Evolutionary conservation across 1,284 basidiomycete genomes (phyloP), one percentile per base, ranked within the genome.

Genomic region (Heliocybe sulcata): DNA sequence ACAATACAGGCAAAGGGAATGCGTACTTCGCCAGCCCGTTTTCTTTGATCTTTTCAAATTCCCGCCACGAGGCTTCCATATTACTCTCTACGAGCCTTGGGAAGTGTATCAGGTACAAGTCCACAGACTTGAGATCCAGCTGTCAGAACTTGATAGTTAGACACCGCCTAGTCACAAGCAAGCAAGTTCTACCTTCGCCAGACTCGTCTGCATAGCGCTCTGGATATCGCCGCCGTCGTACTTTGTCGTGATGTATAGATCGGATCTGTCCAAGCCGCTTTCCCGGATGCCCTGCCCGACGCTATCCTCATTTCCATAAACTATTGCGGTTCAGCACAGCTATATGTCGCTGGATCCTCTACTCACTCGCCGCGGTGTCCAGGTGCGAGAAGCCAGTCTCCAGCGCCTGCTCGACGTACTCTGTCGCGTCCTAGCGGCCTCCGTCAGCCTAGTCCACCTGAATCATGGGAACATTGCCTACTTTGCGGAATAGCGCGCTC

Each of bases 61-160:
- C 75, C 56, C 72, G 73, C 89, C 89, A 92, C 0, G 73, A 73
- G 2, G 70, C 73, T 51, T 77, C 74, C 55, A 84, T 72, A 56
- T 84, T 74, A 8, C 71, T 72, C 26, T 65, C 60, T 10, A 76
- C 66, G 27, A 79, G 60, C 0, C 57, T 53, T 0, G 87, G 86
- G 14, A 55, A 55, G 61, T 90, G 88, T 27, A 89, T 80, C 35
- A 88, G 76, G 69, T 90, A 91, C 14, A 92, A 66, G 64, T 92
- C 87, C 12, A 92, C 71, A 57, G 85, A 82, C 49, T 81, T 73
- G 4, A 91, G 62, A 1, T 82, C 82, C 11, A 91, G 78, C 84
- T 88, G 31, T 11, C 49, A 55, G 10, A 19, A 22, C 38, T 20
- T 2, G 45, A 25, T 12, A 42, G 33, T 45, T 56, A 9, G 25